These are phyloP conservation scores for Russula sp. DNA, from an alignment of 768 basidiomycete species.

Conservation along the genomic window DNA sequence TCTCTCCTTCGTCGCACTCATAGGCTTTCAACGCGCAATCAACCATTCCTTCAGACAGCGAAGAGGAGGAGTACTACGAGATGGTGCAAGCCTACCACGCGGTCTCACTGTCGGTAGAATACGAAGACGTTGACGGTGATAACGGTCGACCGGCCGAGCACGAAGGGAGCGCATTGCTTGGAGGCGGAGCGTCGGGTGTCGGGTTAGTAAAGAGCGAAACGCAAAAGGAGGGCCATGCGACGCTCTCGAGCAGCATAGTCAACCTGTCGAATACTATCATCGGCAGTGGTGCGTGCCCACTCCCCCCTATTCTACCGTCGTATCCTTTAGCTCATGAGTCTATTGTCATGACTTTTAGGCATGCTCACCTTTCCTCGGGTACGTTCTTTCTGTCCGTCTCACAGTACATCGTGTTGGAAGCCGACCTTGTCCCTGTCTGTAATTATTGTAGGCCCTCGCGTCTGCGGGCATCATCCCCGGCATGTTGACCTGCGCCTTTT, in stretches of 20 bases:
- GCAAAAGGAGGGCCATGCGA: slow-evolving; percentile 63
- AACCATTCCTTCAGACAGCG: slow-evolving; percentile 17
- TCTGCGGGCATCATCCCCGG: slow-evolving; percentile 89
- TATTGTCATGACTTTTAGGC: slow-evolving; percentile 43
- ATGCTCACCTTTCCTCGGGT: slow-evolving; percentile 90
- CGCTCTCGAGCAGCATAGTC: slow-evolving; percentile 63
- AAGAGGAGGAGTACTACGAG: slow-evolving; percentile 42
- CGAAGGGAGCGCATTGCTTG: slow-evolving; percentile 61
- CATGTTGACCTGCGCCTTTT: slow-evolving; percentile 81
- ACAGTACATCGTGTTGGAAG: neutral
- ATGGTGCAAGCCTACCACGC: slow-evolving; percentile 73
- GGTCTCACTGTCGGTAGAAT: slow-evolving; percentile 39
- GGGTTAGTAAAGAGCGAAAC: slow-evolving; percentile 30
- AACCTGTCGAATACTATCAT: slow-evolving; percentile 90
- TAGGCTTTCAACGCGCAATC: neutral
- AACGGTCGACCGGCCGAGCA: slow-evolving; percentile 38
- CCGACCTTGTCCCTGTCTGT: neutral
- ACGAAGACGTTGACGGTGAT: slow-evolving; percentile 30
- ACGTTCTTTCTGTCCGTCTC: slow-evolving; percentile 25
- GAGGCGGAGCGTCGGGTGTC: slow-evolving; percentile 41
- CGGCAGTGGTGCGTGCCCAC: slow-evolving; percentile 67
- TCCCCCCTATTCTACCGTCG: neutral
- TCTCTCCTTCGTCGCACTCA: neutral
- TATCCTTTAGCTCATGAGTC: neutral
- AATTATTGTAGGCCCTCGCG: slow-evolving; percentile 67